phyloP scores from a whole-genome alignment of 169 alveolate species.

The Eimeria maxima region DNA sequence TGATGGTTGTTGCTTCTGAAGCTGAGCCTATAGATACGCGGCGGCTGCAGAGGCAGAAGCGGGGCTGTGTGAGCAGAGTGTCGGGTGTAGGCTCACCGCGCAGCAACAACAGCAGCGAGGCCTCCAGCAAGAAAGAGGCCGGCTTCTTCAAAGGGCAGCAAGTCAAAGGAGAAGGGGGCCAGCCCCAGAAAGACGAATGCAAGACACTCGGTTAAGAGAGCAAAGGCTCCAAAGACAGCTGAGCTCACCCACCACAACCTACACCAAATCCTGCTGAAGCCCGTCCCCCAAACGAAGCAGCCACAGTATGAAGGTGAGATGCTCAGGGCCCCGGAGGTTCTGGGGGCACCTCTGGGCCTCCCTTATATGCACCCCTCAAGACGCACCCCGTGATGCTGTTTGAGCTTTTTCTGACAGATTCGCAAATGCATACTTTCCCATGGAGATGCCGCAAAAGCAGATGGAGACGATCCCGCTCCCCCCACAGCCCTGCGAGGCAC shows the following conservation, averaged over 20 bases:
- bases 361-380: background rate
- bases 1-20: background rate
- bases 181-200: conserved; percentile 83
- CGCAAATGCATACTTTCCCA: conserved; percentile 82
- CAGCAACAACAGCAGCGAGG: conserved; percentile 18
- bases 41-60: background rate
- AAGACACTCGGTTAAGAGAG: conserved; percentile 82
- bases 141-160: conserved; percentile 24
- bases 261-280: background rate
- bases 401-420: conserved; percentile 77
- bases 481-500: conserved; percentile 73
- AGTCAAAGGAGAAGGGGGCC: conserved; percentile 83
- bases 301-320: background rate
- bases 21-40: background rate
- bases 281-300: background rate
- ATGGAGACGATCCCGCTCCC: conserved; percentile 84
- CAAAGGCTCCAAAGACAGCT: conserved; percentile 78
- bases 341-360: too few relatives aligned
- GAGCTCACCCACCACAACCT: background rate
- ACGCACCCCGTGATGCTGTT: conserved; percentile 63
- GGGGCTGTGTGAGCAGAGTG: background rate
- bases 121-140: conserved; percentile 18
- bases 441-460: conserved; percentile 83
- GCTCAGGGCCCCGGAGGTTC: background rate
- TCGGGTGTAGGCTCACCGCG: conserved; percentile 4